phyloP scores from a whole-genome alignment of 768 basidiomycete species.

The Lyophyllum atratum region DNA sequence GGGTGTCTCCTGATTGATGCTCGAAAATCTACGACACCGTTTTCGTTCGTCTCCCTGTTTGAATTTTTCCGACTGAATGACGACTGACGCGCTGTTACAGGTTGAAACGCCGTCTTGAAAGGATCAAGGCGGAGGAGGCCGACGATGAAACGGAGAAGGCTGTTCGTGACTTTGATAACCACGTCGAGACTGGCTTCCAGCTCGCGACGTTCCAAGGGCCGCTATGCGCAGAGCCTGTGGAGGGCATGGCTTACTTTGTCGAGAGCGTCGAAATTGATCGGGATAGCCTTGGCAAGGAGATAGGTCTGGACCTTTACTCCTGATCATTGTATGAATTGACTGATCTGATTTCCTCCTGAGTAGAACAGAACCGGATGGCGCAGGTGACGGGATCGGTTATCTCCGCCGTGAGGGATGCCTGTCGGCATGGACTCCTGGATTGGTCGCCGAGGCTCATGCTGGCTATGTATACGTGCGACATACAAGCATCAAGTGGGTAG shows the following conservation, averaged over 20 bases:
- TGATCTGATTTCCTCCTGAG: constrained; percentile 13
- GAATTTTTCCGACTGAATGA: neutral
- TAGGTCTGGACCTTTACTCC: constrained; percentile 45
- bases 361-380: constrained; percentile 78
- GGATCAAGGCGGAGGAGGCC: constrained; percentile 30
- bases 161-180: constrained; percentile 68
- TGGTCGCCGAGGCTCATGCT: constrained; percentile 98
- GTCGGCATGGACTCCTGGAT: constrained; percentile 86
- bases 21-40: constrained; percentile 43
- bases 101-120: constrained; percentile 52
- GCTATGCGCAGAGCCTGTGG: constrained; percentile 91
- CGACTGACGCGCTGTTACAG: constrained; percentile 33
- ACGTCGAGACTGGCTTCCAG: constrained; percentile 93
- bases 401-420: constrained; percentile 86
- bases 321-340: constrained; percentile 3
- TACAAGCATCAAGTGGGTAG: constrained; percentile 91
- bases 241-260: constrained; percentile 90
- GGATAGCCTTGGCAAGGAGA: constrained; percentile 62
- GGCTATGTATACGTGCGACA: constrained; percentile 99
- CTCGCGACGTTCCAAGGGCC: constrained; percentile 94
- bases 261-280: constrained; percentile 70
- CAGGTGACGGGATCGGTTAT: constrained; percentile 92
- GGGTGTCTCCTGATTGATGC: constrained; percentile 85
- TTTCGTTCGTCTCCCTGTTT: constrained; percentile 53
- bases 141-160: constrained; percentile 35